Evolutionary conservation across 2,329 filamentous ascomycete species (phyloP).

Genomic region (Colletotrichum sp.): DNA sequence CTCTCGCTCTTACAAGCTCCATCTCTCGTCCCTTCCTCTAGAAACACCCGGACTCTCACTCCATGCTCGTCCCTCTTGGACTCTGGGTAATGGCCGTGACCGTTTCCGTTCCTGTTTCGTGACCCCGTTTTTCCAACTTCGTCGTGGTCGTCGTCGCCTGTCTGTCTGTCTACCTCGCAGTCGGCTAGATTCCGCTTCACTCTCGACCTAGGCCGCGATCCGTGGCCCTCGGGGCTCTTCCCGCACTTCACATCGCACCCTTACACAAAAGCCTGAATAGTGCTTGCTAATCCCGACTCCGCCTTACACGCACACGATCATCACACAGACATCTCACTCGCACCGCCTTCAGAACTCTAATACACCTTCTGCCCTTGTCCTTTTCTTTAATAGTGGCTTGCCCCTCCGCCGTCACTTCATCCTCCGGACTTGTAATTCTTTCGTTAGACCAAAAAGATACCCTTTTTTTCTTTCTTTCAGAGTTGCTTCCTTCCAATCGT

Average conservation of each 20-base stretch:
- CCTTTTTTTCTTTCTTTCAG: background rate
- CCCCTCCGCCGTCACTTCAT: slow-evolving; percentile 10
- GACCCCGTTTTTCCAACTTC: slow-evolving; percentile 12
- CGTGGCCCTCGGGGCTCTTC: slow-evolving; percentile 17
- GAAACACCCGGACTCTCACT: slow-evolving; percentile 20
- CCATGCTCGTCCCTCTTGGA: slow-evolving; percentile 22
- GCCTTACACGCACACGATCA: slow-evolving; percentile 5
- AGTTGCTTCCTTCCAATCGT: background rate
- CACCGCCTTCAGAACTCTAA: slow-evolving; percentile 18
- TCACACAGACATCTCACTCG: slow-evolving; percentile 21
- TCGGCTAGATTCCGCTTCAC: slow-evolving; percentile 16
- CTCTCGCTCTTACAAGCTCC: slow-evolving; percentile 17
- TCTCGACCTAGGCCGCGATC: slow-evolving; percentile 1
- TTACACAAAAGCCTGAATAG: slow-evolving; percentile 1
- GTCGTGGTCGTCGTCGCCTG: background rate
- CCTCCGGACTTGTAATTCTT: background rate
- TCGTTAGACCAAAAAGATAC: slow-evolving; percentile 15
- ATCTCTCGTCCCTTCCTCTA: slow-evolving; percentile 17
- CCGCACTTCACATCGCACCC: slow-evolving; percentile 7
- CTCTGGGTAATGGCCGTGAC: slow-evolving; percentile 24
- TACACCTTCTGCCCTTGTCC: background rate
- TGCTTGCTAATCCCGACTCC: slow-evolving; percentile 17
- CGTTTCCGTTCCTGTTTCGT: slow-evolving; percentile 22
- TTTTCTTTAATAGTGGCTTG: slow-evolving; percentile 18
- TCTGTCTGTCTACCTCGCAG: slow-evolving; percentile 10